Base-by-base conservation (phyloP, 768 basidiomycete genomes). In the Chiua virens region DNA sequence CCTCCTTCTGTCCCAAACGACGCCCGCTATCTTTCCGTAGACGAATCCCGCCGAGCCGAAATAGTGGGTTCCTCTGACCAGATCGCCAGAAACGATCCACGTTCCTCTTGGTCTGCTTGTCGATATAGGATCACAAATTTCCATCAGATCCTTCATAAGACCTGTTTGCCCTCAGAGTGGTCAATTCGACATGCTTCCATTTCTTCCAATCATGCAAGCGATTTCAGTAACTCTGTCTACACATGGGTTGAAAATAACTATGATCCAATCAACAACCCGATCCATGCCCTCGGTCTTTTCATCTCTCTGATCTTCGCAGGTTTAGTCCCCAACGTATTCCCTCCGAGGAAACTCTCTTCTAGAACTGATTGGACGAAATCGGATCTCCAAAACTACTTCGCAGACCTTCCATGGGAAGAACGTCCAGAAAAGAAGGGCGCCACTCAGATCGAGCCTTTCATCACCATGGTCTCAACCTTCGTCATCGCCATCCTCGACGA, bases 161-260 rank as follows among this genome's bases (percentile, higher is more conserved):
- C 18, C 13, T 52, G 32, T 14, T 35, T 47, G 5, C 50, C 50
- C 5, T 22, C 17, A 2, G 50, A 52, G n/a, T 52, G 50, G 50
- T 18, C 44, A 1, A 9, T 46, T 3, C 20, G 10, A 0, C 5
- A 52, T 7, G 45, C 50, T 1, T 41, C 43, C 23, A 18, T 46
- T 1, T 18, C 17, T 7, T 17, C 42, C 2, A 21, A 22, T 14
- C 17, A 38, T 13, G 21, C 23, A 2, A 7, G 6, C 5, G 4
- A 4, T 6, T 36, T 35, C 28, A 13, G 18, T 4, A 1, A 0
- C 2, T 14, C 6, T 5, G 34, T 43, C 5, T 50, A 50, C 23
- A n/a, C 20, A 2, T 50, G 49, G 49, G 21, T 45, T 2, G 2
- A 10, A n/a, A 8, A n/a, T 2, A 44, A 39, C 14, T 50, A 45